Base-by-base conservation (phyloP, 352 stramenopile genomes). In the Globisporangium nodosum region DNA sequence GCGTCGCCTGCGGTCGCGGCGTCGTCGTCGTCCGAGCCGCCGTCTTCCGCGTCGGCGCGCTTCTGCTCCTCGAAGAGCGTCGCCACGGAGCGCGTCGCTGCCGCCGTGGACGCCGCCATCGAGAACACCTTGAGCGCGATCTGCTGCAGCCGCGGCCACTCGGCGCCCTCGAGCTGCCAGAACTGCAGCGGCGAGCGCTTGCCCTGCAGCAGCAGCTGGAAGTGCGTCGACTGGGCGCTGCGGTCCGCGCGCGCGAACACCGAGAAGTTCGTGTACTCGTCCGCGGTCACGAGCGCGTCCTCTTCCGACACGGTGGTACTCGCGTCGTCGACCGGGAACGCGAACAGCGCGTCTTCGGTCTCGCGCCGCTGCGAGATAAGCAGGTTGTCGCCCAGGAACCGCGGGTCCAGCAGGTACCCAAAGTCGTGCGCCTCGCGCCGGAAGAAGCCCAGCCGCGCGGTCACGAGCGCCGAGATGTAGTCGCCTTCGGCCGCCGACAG, bases 111-210 rank as follows among this genome's bases (percentile, higher is more conserved):
- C 18, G 49, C 49, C 16, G 37, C 49, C 30, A 54, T 37, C 18
- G 49, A 33, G 21, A 54, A 54, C 18, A 54, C 49, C 24, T 54
- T 42, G 49, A 54, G 49, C 49, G 49, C 49, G 8, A 45, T 45
- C 30, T 30, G 2, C 49, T 54, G 49, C 49, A 54, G 33, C 5
- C 49, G 49, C n/a, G 49, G 49, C 49, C 49, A 54, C 18, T 54
- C 49, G 49, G 31, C 37, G 18, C 49, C 49, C 12, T 54, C 49
- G 16, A 54, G 20, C 31, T 54, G 49, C 49, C 49, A 54, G 12
- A 54, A 54, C 49, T 54, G 49, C 16, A 54, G 33, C 31, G 49
- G 49, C 49, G 49, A 45, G 16, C 49, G 49, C 33, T 43, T 45
- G 49, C 49, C 49, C 30, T 54, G n/a, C 7, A 54, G 3, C 3